These are phyloP conservation scores for Fagopyrum tataricum DNA, from an alignment of 148 eudicot genomes.

Conservation along the genomic window DNA sequence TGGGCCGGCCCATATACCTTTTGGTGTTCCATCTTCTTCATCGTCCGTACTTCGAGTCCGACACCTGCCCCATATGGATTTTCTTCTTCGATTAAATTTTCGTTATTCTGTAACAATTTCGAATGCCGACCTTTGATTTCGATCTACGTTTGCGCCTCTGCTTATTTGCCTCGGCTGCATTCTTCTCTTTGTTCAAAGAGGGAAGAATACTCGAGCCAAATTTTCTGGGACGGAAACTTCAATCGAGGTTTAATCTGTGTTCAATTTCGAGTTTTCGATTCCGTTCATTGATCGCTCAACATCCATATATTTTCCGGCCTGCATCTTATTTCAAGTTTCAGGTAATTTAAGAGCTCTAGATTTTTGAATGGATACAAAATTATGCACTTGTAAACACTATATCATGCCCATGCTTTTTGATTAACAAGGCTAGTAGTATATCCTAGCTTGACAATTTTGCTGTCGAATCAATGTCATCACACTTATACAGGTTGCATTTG, in stretches of 20 bases:
- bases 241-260: background rate
- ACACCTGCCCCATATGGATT: too few relatives aligned
- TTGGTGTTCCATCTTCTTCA: background rate
- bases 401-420: background rate
- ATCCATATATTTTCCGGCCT: background rate
- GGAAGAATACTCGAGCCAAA: background rate
- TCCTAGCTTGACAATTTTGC: background rate
- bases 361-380: background rate
- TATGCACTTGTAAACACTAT: background rate
- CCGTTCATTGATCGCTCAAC: background rate
- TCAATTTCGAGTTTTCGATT: background rate
- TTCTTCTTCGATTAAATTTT: too few relatives aligned
- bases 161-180: background rate
- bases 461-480: background rate
- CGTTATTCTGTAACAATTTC: too few relatives aligned
- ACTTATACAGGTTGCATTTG: background rate
- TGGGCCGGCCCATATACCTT: background rate
- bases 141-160: too few relatives aligned
- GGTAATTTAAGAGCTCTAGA: background rate
- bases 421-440: background rate
- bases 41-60: too few relatives aligned
- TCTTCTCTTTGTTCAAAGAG: background rate
- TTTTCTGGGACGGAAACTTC: background rate
- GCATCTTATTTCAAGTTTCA: background rate
- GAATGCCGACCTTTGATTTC: too few relatives aligned